Base-by-base conservation (phyloP, 106 monocot genomes). In the Allium sativum region DNA sequence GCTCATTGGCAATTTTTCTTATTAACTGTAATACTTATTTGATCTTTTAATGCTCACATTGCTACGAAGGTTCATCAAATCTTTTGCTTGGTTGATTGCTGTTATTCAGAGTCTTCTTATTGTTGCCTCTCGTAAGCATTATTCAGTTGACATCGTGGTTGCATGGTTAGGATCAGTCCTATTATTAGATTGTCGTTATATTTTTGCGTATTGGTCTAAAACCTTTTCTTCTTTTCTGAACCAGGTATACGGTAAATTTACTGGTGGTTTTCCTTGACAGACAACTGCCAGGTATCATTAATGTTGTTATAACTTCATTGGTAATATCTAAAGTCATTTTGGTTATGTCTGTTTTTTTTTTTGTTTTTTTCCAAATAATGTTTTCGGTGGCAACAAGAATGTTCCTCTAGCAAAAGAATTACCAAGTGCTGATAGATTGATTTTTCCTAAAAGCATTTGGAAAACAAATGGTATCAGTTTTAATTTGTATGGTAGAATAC, bases 191-290 rank as follows among this genome's bases (percentile, higher is more conserved):
- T 20, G 7, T 48, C 12, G 4, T 13, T 3, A 6, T 53, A 12
- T 41, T 65, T 10, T 15, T 53, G 31, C 52, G 18, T 12, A 61
- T n/a, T 61, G 42, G 14, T 0, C 10, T 12, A 16, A 43, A 40
- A 7, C 19, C 18, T 50, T 50, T 50, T 47, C 47, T 47, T 12
- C 47, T 58, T 42, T 9, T 31, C 45, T 40, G 40, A 61, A 56
- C 7, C 73, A 89, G 89, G 93, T 94, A 89, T 67, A 86, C 89
- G 76, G 85, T 89, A 56, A 94, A 81, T 78, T 81, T 89, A 74
- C 78, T 94, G 58, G 83, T 94, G 31, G 89, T 81, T 56, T 94
- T 83, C 72, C 55, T 89, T 61, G 93, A 94, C 45, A 76, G 69
- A 46, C 82, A 86, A 65, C 68, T 94, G 42, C 68, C 83, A 78